Percentiles rank a stretch among this genome's conserved stretches.
These are phyloP conservation scores for Fragaria nilgerrensis DNA, from an alignment of 306 rosid species.

Conservation along the genomic window DNA sequence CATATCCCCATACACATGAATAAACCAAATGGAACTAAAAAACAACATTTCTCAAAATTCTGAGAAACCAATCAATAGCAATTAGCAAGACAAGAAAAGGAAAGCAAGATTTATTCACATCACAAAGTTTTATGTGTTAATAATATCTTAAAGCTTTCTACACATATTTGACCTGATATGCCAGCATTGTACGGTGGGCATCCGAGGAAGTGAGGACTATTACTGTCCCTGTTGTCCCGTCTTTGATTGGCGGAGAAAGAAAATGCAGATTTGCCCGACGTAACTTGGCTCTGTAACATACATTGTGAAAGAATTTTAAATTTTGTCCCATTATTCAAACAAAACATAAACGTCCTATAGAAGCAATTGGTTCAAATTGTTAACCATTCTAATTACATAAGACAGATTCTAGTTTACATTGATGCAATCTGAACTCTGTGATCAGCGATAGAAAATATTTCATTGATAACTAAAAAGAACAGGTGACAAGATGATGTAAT, in stretches of 20 bases:
- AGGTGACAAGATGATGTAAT: neutral
- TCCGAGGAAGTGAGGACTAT: constrained; percentile 96
- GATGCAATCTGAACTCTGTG: neutral
- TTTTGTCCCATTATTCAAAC: constrained; percentile 9
- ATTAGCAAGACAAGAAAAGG: neutral
- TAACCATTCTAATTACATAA: neutral
- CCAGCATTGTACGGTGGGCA: constrained; percentile 97
- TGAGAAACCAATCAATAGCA: neutral
- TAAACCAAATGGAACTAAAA: neutral
- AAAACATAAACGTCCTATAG: neutral
- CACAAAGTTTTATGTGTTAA: neutral
- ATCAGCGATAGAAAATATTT: neutral
- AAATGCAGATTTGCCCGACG: constrained; percentile 84
- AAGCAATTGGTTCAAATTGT: neutral
- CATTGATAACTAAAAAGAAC: neutral
- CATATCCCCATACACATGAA: neutral
- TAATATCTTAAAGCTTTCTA: neutral
- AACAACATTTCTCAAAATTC: neutral
- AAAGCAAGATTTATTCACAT: neutral
- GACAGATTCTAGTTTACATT: neutral
- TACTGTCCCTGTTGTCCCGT: constrained; percentile 93
- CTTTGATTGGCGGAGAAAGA: constrained; percentile 71
- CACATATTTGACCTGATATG: constrained; percentile 70
- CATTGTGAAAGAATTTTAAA: neutral
- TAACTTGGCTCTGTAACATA: constrained; percentile 57